These are phyloP conservation scores for Thalassiosira pacifica DNA, from an alignment of 352 stramenopile species.

Conservation along the genomic window DNA sequence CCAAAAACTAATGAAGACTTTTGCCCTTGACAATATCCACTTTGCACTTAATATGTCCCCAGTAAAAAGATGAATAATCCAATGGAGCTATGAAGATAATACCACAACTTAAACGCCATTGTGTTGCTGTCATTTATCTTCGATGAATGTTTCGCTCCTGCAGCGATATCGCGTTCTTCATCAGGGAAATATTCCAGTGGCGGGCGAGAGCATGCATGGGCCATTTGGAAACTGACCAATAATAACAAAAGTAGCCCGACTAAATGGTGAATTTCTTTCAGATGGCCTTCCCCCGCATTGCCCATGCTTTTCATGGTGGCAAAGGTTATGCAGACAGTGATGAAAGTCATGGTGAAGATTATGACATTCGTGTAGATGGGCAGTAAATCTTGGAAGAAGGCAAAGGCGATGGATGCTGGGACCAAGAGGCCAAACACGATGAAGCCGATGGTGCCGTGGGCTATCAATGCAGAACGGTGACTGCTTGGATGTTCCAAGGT, in stretches of 20 bases:
- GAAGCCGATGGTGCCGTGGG: slow-evolving; percentile 28
- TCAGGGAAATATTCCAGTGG: slow-evolving; percentile 54
- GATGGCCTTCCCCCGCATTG: slow-evolving; percentile 50
- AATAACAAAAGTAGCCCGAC: slow-evolving; percentile 50
- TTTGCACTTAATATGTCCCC: slow-evolving; percentile 68
- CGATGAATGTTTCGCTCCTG: not conserved
- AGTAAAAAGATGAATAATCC: slow-evolving; percentile 60
- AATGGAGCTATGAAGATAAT: slow-evolving; percentile 53
- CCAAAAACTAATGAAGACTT: too few species aligned
- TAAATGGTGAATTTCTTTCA: slow-evolving; percentile 70
- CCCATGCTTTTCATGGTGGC: slow-evolving; percentile 50
- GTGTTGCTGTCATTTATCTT: slow-evolving; percentile 6
- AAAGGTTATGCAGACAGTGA: slow-evolving; percentile 56
- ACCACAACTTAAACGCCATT: slow-evolving; percentile 57
- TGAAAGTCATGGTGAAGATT: slow-evolving; percentile 48
- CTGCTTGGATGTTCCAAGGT: not conserved
- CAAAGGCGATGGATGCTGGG: slow-evolving; percentile 31
- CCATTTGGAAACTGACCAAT: slow-evolving; percentile 61
- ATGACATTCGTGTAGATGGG: slow-evolving; percentile 57
- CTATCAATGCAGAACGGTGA: slow-evolving; percentile 20
- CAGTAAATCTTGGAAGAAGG: slow-evolving; percentile 60
- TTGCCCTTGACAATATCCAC: too few species aligned
- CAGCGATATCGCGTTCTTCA: slow-evolving; percentile 15
- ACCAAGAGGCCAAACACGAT: slow-evolving; percentile 32
- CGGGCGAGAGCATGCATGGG: slow-evolving; percentile 69